phyloP scores from a whole-genome alignment of 495 filamentous ascomycete species.

The Tetracladium setigerum region DNA sequence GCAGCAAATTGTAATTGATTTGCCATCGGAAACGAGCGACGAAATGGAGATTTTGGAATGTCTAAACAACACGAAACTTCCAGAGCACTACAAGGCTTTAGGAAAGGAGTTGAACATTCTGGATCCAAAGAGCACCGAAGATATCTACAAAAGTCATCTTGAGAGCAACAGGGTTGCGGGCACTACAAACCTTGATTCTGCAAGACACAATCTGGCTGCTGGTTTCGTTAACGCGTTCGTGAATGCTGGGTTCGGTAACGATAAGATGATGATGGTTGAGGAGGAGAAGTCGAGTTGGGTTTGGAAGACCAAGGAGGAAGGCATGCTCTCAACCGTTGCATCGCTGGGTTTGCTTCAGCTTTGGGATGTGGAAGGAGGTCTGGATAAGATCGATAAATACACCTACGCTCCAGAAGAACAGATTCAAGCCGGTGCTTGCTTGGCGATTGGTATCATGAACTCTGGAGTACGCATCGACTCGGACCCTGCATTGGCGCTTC shows the following conservation, averaged over 20 bases:
- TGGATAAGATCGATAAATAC: slow-evolving; percentile 90
- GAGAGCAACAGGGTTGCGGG: slow-evolving; percentile 89
- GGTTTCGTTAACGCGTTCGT: slow-evolving; percentile 95
- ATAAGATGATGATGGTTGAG: slow-evolving; percentile 92
- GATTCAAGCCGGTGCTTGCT: slow-evolving; percentile 80
- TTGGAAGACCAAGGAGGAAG: slow-evolving; percentile 98
- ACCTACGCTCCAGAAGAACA: slow-evolving; percentile 76
- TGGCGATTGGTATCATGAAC: slow-evolving; percentile 90
- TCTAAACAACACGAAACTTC: slow-evolving; percentile 77
- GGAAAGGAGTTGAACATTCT: slow-evolving; percentile 95
- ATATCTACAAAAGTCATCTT: slow-evolving; percentile 99
- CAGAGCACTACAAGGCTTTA: slow-evolving; percentile 87
- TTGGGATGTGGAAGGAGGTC: slow-evolving; percentile 82
- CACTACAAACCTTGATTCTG: slow-evolving; percentile 89
- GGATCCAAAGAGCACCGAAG: slow-evolving; percentile 93
- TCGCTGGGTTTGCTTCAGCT: slow-evolving; percentile 83
- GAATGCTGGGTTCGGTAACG: slow-evolving; percentile 89
- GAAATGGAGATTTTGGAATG: slow-evolving; percentile 70
- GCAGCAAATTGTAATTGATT: slow-evolving; percentile 80
- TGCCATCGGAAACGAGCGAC: slow-evolving; percentile 52
- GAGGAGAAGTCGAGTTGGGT: slow-evolving; percentile 86
- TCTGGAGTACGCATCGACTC: slow-evolving; percentile 79
- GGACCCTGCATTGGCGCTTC: slow-evolving; percentile 80
- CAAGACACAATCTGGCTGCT: slow-evolving; percentile 89
- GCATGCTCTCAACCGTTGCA: slow-evolving; percentile 92